These are phyloP conservation scores for Nicotiana benthamiana DNA, from an alignment of 257 asterid genomes.

Conservation along the genomic window DNA sequence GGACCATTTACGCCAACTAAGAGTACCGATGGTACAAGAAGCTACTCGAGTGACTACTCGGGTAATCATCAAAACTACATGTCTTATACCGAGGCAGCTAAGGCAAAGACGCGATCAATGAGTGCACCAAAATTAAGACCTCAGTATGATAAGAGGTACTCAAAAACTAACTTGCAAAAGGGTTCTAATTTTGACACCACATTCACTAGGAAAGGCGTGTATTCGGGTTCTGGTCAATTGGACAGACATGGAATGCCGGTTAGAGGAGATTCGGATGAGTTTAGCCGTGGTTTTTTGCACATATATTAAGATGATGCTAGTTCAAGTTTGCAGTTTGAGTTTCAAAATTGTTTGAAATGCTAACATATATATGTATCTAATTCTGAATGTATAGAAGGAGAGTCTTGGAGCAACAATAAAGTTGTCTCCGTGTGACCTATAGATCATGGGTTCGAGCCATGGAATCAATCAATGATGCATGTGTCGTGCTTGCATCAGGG, in stretches of 20 bases:
- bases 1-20: constrained; percentile 63
- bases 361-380: too few species aligned
- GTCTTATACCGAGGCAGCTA: constrained; percentile 73
- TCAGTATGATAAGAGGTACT: constrained; percentile 41
- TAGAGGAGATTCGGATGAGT: constrained; percentile 28
- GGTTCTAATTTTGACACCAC: constrained; percentile 23
- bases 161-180: constrained; percentile 25
- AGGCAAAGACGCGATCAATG: constrained; percentile 71
- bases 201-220: constrained; percentile 43
- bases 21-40: constrained; percentile 45
- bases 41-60: constrained; percentile 48
- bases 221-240: constrained; percentile 67
- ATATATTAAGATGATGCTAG: constrained; percentile 20
- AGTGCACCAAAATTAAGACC: constrained; percentile 86
- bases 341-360: too few species aligned
- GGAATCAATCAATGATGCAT: too few species aligned
- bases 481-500: too few species aligned
- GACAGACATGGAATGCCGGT: constrained; percentile 73
- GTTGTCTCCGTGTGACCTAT: too few species aligned
- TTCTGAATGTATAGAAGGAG: too few species aligned
- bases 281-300: constrained; percentile 44
- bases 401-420: too few species aligned
- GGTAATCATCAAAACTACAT: constrained; percentile 62
- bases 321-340: too few species aligned
- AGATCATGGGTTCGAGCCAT: too few species aligned